A percentile compares a stretch with the other conserved stretches of the same genome.
Conservation (phyloP, 1,139 yeast species). For the Williopsis jadinii region DNA sequence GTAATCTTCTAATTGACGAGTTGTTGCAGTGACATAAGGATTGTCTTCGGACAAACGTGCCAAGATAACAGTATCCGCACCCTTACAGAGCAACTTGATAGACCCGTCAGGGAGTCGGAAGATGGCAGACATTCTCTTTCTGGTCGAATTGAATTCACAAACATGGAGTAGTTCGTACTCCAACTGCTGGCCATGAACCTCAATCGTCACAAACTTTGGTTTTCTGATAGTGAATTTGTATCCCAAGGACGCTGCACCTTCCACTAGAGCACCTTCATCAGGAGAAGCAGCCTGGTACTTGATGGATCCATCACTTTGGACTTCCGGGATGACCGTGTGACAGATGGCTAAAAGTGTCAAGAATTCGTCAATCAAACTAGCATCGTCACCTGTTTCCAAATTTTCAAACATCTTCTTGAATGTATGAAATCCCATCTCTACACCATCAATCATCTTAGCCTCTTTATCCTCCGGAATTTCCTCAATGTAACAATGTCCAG, state of each 20-base stretch:
- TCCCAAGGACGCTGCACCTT: slow-evolving; percentile 90
- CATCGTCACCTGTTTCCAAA: slow-evolving; percentile 42
- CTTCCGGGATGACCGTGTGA: slow-evolving; percentile 96
- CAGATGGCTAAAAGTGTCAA: slow-evolving; percentile 84
- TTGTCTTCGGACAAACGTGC: slow-evolving; percentile 75
- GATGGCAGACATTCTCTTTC: slow-evolving; percentile 96
- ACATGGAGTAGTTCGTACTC: slow-evolving; percentile 76
- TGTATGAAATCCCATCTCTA: slow-evolving; percentile 74
- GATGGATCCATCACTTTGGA: slow-evolving; percentile 49
- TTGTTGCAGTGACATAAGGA: slow-evolving; percentile 75
- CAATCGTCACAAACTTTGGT: slow-evolving; percentile 75
- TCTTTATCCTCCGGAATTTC: slow-evolving; percentile 88
- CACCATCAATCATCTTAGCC: slow-evolving; percentile 66
- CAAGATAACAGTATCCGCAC: slow-evolving; percentile 94
- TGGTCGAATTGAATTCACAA: slow-evolving; percentile 94
- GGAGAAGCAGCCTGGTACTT: slow-evolving; percentile 99
- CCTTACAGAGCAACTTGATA: slow-evolving; percentile 85
- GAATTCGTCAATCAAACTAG: slow-evolving; percentile 70
- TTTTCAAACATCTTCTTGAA: slow-evolving; percentile 58
- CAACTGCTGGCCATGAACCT: slow-evolving; percentile 34
- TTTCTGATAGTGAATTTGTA: slow-evolving; percentile 78
- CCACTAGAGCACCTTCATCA: slow-evolving; percentile 97
- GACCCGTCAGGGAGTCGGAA: slow-evolving; percentile 93
- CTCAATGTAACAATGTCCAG: slow-evolving; percentile 83
- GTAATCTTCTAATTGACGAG: slow-evolving; percentile 88